Conservation (phyloP, 2,329 filamentous ascomycete species). For the Nothopassalora personata region DNA sequence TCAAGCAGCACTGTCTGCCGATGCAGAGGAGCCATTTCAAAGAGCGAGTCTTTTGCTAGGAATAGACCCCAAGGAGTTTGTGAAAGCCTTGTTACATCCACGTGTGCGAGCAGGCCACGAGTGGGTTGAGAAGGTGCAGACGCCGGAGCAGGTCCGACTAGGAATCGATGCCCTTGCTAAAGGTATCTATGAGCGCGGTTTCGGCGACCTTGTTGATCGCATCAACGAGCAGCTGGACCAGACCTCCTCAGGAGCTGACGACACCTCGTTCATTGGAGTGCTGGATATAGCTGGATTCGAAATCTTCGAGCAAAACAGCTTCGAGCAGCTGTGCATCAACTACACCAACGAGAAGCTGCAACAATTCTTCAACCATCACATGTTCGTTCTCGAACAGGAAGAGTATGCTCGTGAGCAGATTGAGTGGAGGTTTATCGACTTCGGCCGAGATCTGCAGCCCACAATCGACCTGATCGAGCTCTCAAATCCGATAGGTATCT, state of each 20-base stretch:
- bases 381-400: constrained; percentile 98
- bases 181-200: constrained; percentile 94
- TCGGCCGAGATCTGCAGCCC: constrained; percentile 91
- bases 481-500: constrained; percentile 95
- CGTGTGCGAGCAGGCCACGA: constrained; percentile 92
- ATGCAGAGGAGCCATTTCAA: constrained; percentile 68
- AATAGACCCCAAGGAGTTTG: constrained; percentile 76
- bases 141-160: constrained; percentile 88
- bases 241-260: constrained; percentile 66
- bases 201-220: constrained; percentile 82
- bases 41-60: constrained; percentile 80
- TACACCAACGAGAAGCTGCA: constrained; percentile 99
- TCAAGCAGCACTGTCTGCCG: constrained; percentile 74
- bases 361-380: constrained; percentile 99
- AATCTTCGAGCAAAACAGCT: constrained; percentile 97
- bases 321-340: constrained; percentile 98
- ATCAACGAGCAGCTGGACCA: constrained; percentile 91
- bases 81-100: constrained; percentile 84
- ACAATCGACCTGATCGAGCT: constrained; percentile 97
- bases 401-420: constrained; percentile 97
- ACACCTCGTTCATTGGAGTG: constrained; percentile 93
- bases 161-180: constrained; percentile 88
- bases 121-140: constrained; percentile 98
- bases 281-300: constrained; percentile 99
- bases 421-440: constrained; percentile 99